Conservation (phyloP, 108 stramenopile species). For the Parmales sp. region DNA sequence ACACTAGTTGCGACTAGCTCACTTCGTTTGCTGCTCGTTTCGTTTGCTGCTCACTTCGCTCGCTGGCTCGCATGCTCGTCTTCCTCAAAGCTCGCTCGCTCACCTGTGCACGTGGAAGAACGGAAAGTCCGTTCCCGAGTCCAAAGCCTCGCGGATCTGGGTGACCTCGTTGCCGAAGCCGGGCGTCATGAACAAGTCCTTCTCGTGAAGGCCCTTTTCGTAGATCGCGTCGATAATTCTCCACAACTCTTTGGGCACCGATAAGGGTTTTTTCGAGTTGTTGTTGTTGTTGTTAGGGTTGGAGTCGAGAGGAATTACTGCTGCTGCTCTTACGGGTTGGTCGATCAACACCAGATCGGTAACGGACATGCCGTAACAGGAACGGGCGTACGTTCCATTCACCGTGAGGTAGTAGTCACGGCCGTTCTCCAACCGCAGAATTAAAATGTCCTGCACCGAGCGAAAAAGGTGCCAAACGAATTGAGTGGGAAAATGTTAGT, state of each 20-base stretch:
- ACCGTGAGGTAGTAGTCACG: constrained; percentile 84
- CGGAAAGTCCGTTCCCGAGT: constrained; percentile 64
- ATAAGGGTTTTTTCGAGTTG: constrained; percentile 25
- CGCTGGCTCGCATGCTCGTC: no score
- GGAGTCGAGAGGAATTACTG: constrained; percentile 61
- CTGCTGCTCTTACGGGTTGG: constrained; percentile 77
- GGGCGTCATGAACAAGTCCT: constrained; percentile 66
- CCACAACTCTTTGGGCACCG: constrained; percentile 93
- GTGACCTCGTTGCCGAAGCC: constrained; percentile 65
- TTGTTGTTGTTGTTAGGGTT: constrained; percentile 15
- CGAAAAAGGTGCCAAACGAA: no score
- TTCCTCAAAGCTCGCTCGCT: no score
- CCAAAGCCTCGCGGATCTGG: constrained; percentile 64
- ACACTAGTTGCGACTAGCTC: no score
- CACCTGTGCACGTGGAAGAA: constrained; percentile 55
- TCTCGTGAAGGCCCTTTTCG: constrained; percentile 63
- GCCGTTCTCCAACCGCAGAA: constrained; percentile 87
- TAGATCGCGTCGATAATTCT: constrained; percentile 85
- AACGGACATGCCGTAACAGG: constrained; percentile 83
- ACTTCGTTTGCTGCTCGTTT: no score
- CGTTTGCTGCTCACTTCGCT: no score
- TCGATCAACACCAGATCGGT: constrained; percentile 76
- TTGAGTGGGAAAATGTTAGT: no score
- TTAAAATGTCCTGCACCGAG: constrained; percentile 79
- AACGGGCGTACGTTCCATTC: constrained; percentile 65